Base-by-base conservation (phyloP, 441 rosid species). In the Codiaeum variegatum region DNA sequence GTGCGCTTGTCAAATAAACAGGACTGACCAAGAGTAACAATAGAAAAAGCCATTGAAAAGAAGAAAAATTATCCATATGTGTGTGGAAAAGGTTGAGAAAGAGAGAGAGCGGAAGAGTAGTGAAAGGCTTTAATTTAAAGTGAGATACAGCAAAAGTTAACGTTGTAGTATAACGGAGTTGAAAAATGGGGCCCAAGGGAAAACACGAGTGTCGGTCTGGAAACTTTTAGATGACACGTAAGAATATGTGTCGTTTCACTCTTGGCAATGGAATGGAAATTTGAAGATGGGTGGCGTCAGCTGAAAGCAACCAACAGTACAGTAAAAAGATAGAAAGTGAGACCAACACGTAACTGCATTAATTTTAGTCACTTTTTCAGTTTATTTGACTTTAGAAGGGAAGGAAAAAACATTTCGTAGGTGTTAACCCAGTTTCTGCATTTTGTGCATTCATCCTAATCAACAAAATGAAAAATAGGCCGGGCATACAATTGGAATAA, bases 1-100 rank as follows among this genome's bases (percentile, higher is more conserved):
- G 84, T 0, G 91, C 93, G 36, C 32, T 72, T 15, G 76, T 66
- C 3, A 59, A 11, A 55, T 56, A 7, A 0, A 62, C 56, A 51
- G 61, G 74, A 34, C 68, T 13, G 34, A 75, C 58, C 40, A 79
- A 6, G 12, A 59, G 26, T 23, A 75, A 29, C 3, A 40, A 9
- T 0, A 56, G 46, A n/a, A 32, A 40, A 16, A 68, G 72, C 62
- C 78, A 73, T 64, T 29, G 58, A 9, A 59, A 42, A 42, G 73
- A 71, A 63, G 31, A 29, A 29, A 40, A 19, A 65, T 10, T 28
- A 28, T 4, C 78, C 83, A 79, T 76, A 23, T 16, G 54, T 28
- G 24, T 28, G 24, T 52, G 47, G 28, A 23, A 58, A 42, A 66
- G 55, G 51, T n/a, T n/a, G 24, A n/a, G 19, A 2, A 59, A 52